Evolutionary conservation across 2,329 filamentous ascomycete species (phyloP), one percentile per base, ranked within the genome.

Genomic region (Fusarium abutilonis): DNA sequence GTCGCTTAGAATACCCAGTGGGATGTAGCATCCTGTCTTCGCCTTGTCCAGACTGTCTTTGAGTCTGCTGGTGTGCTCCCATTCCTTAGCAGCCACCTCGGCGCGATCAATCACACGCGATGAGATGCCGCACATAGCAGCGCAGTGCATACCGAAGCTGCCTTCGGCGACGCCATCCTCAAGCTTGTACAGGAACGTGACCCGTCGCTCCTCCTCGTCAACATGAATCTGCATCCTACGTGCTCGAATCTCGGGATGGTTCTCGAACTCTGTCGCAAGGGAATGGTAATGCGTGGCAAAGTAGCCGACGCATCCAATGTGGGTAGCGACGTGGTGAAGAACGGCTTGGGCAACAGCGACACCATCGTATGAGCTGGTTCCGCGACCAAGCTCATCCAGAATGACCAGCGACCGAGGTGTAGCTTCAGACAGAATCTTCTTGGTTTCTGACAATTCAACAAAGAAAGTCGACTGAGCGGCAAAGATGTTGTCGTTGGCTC

Each of bases 401-500:
- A 99, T 99, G 52, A 99, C 95, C 1, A 99, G 86, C 0, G 93
- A 97, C 10, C 94, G 91, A 0, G 94, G 90, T 0, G 94, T 97
- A 0, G 95, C 95, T 78, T 98, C 95, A 0, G 92, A 88, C 1
- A 99, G 83, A 46, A 99, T 99, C 82, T 98, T 98, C 80, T 98
- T 97, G 0, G 95, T 99, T 75, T 99, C 95, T 0, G 93, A 93
- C 2, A 99, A 81, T 77, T 99, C 95, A 26, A 99, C 94, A 72
- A 99, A 98, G 82, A 99, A 99, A 3, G 95, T 99, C 13, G 92
- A 96, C 76, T 99, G 95, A 0, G 94, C 92, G 1, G 94, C 95
- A 73, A 99, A 98, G 70, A 99, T 99, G 76, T 98, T 98, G 85
- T 99, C 95, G 72, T 98, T 97, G 43, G 95, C 95, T 9, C 95